Conservation (phyloP, 371 early-diverging fungal genomes). For the Nematocida parisii region DNA sequence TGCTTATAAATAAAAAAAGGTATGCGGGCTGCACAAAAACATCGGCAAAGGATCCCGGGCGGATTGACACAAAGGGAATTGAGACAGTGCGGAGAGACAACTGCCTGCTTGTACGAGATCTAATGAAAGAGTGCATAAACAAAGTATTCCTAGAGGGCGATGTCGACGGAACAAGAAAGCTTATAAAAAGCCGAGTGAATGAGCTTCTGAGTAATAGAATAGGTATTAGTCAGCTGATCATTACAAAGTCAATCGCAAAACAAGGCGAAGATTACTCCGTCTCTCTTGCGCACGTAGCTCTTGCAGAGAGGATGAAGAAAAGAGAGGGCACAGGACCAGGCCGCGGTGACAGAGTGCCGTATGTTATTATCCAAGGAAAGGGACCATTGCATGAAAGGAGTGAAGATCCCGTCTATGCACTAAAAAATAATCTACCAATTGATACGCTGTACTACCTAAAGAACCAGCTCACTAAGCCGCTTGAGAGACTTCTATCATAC, state of each 20-base stretch:
- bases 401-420: conserved; percentile 96
- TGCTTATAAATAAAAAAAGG: conserved; percentile 97
- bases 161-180: conserved; percentile 79
- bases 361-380: conserved; percentile 86
- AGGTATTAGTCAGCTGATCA: conserved; percentile 91
- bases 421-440: conserved; percentile 94
- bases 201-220: conserved; percentile 89
- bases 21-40: conserved; percentile 85
- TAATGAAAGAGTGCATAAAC: conserved; percentile 85
- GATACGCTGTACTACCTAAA: conserved; percentile 97
- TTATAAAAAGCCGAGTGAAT: conserved; percentile 81
- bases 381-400: conserved; percentile 89
- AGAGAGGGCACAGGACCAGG: conserved; percentile 83
- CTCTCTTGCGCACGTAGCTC: conserved; percentile 92
- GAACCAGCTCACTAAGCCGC: conserved; percentile 91
- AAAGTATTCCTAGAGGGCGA: conserved; percentile 86
- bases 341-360: conserved; percentile 97
- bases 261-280: conserved; percentile 81
- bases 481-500: conserved; percentile 93
- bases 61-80: conserved; percentile 96
- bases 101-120: conserved; percentile 84
- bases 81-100: conserved; percentile 99
- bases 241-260: conserved; percentile 91
- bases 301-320: conserved; percentile 89
- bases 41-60: conserved; percentile 80